phyloP scores from a whole-genome alignment of 1,139 yeast genomes.

The Blastobotrys buckinghamii region DNA sequence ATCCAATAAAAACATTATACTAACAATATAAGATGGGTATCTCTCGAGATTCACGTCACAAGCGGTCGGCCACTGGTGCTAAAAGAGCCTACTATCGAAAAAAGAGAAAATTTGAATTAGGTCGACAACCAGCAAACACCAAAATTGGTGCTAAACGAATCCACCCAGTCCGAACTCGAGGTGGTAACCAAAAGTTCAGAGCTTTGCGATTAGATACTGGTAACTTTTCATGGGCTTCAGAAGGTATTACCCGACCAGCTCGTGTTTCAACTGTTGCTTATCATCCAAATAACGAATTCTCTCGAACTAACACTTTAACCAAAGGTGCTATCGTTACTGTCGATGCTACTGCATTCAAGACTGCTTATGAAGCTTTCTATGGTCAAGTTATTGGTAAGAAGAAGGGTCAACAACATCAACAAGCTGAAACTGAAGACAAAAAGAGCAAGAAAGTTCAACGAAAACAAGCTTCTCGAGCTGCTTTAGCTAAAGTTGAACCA shows the following conservation, averaged over 20 bases:
- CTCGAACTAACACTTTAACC: slow-evolving; percentile 99
- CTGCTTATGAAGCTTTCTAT: slow-evolving; percentile 98
- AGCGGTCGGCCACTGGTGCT: slow-evolving; percentile 99
- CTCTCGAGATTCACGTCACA: slow-evolving; percentile 99
- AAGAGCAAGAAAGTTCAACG: slow-evolving; percentile 81
- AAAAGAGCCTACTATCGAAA: slow-evolving; percentile 99
- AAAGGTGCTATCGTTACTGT: slow-evolving; percentile 98
- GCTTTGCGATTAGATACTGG: slow-evolving; percentile 99
- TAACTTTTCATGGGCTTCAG: slow-evolving; percentile 99
- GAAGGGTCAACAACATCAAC: slow-evolving; percentile 37
- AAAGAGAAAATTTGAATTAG: slow-evolving; percentile 99
- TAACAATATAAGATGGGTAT: slow-evolving; percentile 70
- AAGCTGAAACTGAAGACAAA: slow-evolving; percentile 36
- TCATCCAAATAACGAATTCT: slow-evolving; percentile 99
- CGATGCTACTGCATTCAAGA: slow-evolving; percentile 99
- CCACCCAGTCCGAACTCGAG: slow-evolving; percentile 99
- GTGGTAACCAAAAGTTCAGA: slow-evolving; percentile 99
- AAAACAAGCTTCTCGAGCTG: slow-evolving; percentile 89
- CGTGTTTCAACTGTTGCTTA: slow-evolving; percentile 96
- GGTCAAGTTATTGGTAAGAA: slow-evolving; percentile 92
- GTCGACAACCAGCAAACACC: slow-evolving; percentile 99
- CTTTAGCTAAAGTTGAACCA: slow-evolving; percentile 75
- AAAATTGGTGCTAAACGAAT: slow-evolving; percentile 98
- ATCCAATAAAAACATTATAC: neutral
- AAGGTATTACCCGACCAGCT: slow-evolving; percentile 98